Percentiles rank a stretch among this genome's conserved stretches.
Evolutionary conservation across 2,329 filamentous ascomycete species (phyloP).

Genomic region (Diaporthe batatas): DNA sequence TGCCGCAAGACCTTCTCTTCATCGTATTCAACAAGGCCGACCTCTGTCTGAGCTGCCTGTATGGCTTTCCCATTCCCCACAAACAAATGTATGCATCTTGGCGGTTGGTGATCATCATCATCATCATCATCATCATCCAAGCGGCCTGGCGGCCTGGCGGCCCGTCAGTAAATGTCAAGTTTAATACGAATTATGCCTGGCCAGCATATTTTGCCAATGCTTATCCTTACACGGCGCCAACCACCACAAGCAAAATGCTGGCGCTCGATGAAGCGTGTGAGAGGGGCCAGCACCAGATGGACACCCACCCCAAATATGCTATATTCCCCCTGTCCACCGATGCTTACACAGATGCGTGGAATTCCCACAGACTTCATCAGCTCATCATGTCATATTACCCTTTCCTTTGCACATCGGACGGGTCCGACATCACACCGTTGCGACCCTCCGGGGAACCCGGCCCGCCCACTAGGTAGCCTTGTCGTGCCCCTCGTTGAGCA

Average conservation of each 20-base stretch:
- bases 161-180: constrained; percentile 21
- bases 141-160: neutral
- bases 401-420: neutral
- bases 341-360: constrained; percentile 1
- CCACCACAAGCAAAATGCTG: constrained; percentile 27
- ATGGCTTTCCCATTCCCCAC: too few relatives aligned
- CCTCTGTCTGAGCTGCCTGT: neutral
- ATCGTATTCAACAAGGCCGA: neutral
- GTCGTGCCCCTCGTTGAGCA: constrained; percentile 89
- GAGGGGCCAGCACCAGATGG: constrained; percentile 21
- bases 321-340: too few relatives aligned
- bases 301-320: neutral
- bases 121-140: constrained; percentile 11
- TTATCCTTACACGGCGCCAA: constrained; percentile 23
- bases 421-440: neutral
- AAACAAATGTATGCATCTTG: neutral
- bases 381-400: constrained; percentile 20
- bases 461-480: constrained; percentile 48
- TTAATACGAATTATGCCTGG: constrained; percentile 28
- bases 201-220: constrained; percentile 5
- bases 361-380: neutral
- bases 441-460: constrained; percentile 18
- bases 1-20: neutral
- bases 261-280: constrained; percentile 1
- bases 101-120: too few relatives aligned